Percentiles rank a stretch among this genome's conserved stretches.
Conservation (phyloP, 106 monocot species). For the Dendrobium officinale region DNA sequence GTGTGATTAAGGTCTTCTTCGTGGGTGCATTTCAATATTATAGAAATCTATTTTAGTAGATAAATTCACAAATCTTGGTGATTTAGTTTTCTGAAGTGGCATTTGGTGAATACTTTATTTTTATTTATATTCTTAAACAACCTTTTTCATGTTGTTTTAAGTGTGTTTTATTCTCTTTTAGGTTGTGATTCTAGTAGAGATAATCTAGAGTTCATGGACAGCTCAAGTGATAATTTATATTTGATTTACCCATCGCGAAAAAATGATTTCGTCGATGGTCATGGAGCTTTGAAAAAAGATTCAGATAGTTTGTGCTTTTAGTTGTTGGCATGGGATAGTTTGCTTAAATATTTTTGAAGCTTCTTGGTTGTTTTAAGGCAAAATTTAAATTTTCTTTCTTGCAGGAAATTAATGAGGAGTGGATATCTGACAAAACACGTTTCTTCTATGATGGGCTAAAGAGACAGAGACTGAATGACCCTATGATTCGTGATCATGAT, state of each 20-base stretch:
- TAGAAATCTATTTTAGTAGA: neutral
- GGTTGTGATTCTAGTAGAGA: neutral
- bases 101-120: neutral
- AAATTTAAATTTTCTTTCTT: slow-evolving; percentile 5
- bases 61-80: neutral
- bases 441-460: slow-evolving; percentile 98
- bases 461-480: slow-evolving; percentile 94
- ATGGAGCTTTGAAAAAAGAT: neutral
- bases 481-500: slow-evolving; percentile 96
- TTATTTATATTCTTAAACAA: neutral
- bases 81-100: neutral
- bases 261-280: neutral
- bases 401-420: slow-evolving; percentile 98
- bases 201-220: neutral
- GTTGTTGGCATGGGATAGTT: neutral
- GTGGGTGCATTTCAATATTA: neutral
- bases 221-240: neutral
- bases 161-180: neutral
- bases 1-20: neutral
- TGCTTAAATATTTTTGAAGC: neutral
- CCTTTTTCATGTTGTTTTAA: neutral
- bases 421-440: slow-evolving; percentile 99
- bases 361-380: neutral
- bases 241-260: neutral
- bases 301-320: neutral